Evolutionary conservation across 257 asterid genomes (phyloP).

Genomic region (Jasminum sambac): DNA sequence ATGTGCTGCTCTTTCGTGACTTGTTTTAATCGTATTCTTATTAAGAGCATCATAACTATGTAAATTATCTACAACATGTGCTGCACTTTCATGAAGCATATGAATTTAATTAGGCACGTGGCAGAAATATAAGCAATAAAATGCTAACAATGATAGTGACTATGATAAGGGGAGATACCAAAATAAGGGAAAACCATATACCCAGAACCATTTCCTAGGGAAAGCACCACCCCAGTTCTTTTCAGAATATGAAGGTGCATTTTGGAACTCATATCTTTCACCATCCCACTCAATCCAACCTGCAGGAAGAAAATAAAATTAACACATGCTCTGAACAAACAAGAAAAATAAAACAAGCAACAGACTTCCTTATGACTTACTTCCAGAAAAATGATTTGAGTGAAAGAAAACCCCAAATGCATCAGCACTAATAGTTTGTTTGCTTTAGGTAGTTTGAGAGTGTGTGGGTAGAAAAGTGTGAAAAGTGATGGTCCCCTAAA

Average conservation of each 20-base stretch:
- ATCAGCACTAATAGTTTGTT: too few relatives aligned
- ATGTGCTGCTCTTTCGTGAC: neutral
- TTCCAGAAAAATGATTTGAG: constrained; percentile 8
- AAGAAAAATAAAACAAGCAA: constrained; percentile 7
- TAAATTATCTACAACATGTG: neutral
- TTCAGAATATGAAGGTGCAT: constrained; percentile 96
- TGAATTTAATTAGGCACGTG: neutral
- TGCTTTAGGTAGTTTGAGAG: too few relatives aligned
- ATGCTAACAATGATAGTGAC: neutral
- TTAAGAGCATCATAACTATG: neutral
- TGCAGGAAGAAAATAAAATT: constrained; percentile 35
- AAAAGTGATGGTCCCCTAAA: too few relatives aligned
- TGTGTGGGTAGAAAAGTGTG: too few relatives aligned
- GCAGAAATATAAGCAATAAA: constrained; percentile 6
- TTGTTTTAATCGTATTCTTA: too few relatives aligned
- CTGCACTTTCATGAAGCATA: neutral
- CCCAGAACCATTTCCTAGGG: constrained; percentile 99
- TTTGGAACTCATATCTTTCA: constrained; percentile 71
- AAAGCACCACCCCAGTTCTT: constrained; percentile 97
- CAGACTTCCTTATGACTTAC: constrained; percentile 1
- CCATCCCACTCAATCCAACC: constrained; percentile 99
- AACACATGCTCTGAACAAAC: constrained; percentile 6
- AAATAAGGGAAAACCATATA: constrained; percentile 26
- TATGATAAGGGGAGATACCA: neutral
- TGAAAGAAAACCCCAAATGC: constrained; percentile 1